Percentiles rank a stretch among this genome's conserved stretches.
These are phyloP conservation scores for Pseudotulostoma volvatum DNA, from an alignment of 495 filamentous ascomycete species.

Conservation along the genomic window DNA sequence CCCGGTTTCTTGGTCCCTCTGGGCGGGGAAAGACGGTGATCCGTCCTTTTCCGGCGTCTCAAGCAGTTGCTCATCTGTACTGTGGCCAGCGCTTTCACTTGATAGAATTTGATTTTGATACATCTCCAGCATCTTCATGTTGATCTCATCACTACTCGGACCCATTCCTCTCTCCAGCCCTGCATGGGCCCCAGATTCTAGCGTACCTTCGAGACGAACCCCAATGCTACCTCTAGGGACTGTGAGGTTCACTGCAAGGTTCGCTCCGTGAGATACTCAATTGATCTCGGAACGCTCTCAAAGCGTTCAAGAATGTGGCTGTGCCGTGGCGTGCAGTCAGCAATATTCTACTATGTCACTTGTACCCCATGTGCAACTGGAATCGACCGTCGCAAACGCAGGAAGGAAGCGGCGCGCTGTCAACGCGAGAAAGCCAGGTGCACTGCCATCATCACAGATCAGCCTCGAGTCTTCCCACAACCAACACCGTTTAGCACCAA, in stretches of 20 bases:
- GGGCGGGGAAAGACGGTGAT: no score
- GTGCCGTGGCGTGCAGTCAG: conserved; percentile 51
- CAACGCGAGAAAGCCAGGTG: conserved; percentile 41
- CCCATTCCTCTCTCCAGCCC: not conserved
- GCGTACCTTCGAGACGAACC: no score
- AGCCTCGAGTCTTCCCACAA: conserved; percentile 59
- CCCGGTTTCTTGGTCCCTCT: no score
- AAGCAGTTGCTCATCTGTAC: no score
- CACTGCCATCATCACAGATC: conserved; percentile 35
- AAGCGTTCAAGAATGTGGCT: conserved; percentile 30
- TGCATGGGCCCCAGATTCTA: not conserved
- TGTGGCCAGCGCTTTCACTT: no score
- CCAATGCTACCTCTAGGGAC: no score
- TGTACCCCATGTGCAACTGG: conserved; percentile 65
- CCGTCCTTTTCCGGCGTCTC: no score
- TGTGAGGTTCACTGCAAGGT: no score
- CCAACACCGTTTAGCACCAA: conserved; percentile 73
- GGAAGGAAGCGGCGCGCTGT: conserved; percentile 44
- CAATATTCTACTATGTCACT: conserved; percentile 70
- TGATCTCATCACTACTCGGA: conserved; percentile 16
- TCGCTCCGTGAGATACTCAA: no score
- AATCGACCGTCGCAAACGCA: conserved; percentile 44
- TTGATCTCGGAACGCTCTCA: not conserved
- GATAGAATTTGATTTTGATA: no score
- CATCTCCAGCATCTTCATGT: conserved; percentile 34